These are phyloP conservation scores for Ajuga chamaepitys DNA, from an alignment of 257 asterid genomes.

Conservation along the genomic window DNA sequence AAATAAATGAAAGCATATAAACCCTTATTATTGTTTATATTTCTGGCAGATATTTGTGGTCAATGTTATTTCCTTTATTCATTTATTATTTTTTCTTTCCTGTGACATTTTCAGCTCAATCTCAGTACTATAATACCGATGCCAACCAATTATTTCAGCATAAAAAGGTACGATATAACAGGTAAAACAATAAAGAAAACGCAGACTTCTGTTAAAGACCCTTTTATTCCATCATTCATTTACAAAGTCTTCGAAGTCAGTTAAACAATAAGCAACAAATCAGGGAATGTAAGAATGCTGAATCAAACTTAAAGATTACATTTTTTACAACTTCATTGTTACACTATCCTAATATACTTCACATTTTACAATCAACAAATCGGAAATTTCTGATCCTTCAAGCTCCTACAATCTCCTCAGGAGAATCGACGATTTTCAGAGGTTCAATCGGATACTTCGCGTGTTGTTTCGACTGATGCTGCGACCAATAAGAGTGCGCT, in stretches of 20 bases:
- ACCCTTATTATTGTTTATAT: too few species aligned
- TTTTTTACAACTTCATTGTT: constrained; percentile 35
- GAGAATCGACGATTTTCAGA: constrained; percentile 18
- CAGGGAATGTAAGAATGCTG: constrained; percentile 22
- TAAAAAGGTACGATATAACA: neutral
- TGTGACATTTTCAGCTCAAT: too few species aligned
- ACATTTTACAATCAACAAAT: constrained; percentile 22
- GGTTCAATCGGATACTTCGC: constrained; percentile 40
- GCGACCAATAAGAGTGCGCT: constrained; percentile 75
- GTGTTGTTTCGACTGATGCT: constrained; percentile 58
- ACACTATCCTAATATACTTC: constrained; percentile 22
- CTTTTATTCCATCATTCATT: constrained; percentile 24
- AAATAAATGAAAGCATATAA: too few species aligned
- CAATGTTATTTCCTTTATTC: too few species aligned
- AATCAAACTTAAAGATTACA: constrained; percentile 12
- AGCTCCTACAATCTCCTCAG: constrained; percentile 24
- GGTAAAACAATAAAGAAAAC: neutral
- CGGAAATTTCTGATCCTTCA: constrained; percentile 17
- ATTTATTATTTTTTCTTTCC: too few species aligned
- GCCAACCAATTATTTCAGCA: too few species aligned
- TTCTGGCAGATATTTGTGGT: too few species aligned
- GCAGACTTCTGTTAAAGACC: neutral
- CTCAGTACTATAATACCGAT: too few species aligned
- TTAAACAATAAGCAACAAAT: constrained; percentile 30
- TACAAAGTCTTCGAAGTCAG: constrained; percentile 34